Percentiles rank a stretch among this genome's conserved stretches.
Evolutionary conservation across 2,329 filamentous ascomycete genomes (phyloP).

Genomic region (Diaporthe sp.): DNA sequence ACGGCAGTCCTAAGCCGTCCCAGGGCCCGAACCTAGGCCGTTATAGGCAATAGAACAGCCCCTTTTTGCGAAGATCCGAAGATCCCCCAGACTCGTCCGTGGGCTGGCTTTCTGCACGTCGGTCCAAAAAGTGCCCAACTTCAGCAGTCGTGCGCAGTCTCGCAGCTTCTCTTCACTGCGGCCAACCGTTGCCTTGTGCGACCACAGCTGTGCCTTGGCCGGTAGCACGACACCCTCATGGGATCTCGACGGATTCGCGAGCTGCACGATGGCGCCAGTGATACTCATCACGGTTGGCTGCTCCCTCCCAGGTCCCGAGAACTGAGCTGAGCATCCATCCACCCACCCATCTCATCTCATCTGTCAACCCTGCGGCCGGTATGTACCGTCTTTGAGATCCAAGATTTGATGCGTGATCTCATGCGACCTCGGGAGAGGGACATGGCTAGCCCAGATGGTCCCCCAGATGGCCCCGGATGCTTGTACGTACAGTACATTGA

Average conservation of each 20-base stretch:
- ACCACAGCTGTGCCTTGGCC: conserved; percentile 13
- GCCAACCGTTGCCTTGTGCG: conserved; percentile 22
- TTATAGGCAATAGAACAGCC: not conserved
- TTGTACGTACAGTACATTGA: conserved; percentile 11
- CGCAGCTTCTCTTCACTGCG: not conserved
- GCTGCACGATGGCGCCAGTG: conserved; percentile 30
- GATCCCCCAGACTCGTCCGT: conserved; percentile 29
- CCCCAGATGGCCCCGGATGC: not conserved
- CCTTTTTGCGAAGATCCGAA: conserved; percentile 23
- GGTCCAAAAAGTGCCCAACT: conserved; percentile 20
- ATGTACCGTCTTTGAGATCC: conserved; percentile 17
- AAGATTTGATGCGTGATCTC: conserved; percentile 8
- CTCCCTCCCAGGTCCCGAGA: conserved; percentile 12
- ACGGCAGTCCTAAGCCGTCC: not conserved
- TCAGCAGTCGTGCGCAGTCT: not conserved
- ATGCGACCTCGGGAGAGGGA: not conserved
- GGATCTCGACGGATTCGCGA: conserved; percentile 25
- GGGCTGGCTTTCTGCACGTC: conserved; percentile 4
- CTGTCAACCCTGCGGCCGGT: conserved; percentile 27
- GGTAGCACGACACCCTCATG: conserved; percentile 27
- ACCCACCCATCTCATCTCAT: not conserved
- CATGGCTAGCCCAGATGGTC: not conserved
- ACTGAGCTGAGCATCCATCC: conserved; percentile 22
- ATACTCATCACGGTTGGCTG: conserved; percentile 32
- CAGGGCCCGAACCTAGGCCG: conserved; percentile 13